phyloP scores from a whole-genome alignment of 495 filamentous ascomycete species.

The Lasiosphaeria ovina region DNA sequence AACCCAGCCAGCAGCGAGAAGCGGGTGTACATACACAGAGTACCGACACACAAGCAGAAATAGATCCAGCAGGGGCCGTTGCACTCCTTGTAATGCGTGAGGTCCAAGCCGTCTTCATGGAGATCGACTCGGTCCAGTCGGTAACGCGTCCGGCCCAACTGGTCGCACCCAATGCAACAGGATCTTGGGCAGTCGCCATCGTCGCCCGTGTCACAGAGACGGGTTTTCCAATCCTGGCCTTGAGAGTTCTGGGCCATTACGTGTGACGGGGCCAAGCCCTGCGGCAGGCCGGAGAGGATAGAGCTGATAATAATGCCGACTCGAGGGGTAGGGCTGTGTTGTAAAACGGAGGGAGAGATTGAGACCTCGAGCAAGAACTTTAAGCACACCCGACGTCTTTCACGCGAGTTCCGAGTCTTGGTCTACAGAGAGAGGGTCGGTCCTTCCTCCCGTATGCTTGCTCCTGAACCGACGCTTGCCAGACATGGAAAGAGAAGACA shows the following conservation, averaged over 20 bases:
- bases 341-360: neutral
- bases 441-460: too few relatives aligned
- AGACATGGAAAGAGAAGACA: neutral
- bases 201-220: slow-evolving; percentile 22
- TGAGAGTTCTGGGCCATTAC: slow-evolving; percentile 1
- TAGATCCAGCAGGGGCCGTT: slow-evolving; percentile 23
- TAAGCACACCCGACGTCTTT: too few relatives aligned
- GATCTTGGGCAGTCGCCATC: slow-evolving; percentile 20
- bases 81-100: slow-evolving; percentile 20
- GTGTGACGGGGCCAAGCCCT: neutral
- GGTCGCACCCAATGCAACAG: slow-evolving; percentile 24
- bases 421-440: too few relatives aligned
- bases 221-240: slow-evolving; percentile 18
- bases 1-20: neutral
- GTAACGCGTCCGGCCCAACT: slow-evolving; percentile 24
- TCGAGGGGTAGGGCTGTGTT: slow-evolving; percentile 6
- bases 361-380: neutral
- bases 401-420: too few relatives aligned
- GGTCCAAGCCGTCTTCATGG: slow-evolving; percentile 20
- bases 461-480: too few relatives aligned
- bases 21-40: slow-evolving; percentile 16
- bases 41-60: slow-evolving; percentile 16
- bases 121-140: slow-evolving; percentile 18
- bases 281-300: neutral
- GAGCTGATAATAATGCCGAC: slow-evolving; percentile 12